Evolutionary conservation across 176 grass and related monocot genomes (phyloP).

Genomic region (Bromus sterilis): DNA sequence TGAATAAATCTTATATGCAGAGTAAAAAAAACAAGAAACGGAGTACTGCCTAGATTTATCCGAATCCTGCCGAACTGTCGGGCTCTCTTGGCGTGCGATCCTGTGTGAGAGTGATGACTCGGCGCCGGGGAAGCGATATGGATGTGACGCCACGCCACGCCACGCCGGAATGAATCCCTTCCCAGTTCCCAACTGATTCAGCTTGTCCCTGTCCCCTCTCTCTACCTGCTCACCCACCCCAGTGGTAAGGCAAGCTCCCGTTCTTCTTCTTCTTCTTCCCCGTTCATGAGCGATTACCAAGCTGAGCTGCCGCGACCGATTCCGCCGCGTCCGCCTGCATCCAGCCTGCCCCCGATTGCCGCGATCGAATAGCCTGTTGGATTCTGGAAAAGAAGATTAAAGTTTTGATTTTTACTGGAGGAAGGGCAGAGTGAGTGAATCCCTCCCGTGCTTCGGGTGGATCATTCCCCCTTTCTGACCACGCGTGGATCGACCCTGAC

Average conservation of each 20-base stretch:
- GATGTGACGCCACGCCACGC: neutral
- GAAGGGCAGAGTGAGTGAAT: neutral
- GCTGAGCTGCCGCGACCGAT: too few relatives aligned
- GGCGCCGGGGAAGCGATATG: constrained; percentile 12
- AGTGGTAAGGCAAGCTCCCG: neutral
- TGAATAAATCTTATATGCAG: too few relatives aligned
- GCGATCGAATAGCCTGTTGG: neutral
- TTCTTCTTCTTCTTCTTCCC: neutral
- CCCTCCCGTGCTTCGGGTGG: too few relatives aligned
- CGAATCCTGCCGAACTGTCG: too few relatives aligned
- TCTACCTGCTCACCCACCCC: neutral
- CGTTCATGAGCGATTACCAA: neutral
- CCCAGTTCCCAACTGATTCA: neutral
- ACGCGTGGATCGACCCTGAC: neutral
- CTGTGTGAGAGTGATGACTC: neutral
- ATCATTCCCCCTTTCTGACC: neutral
- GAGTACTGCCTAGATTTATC: too few relatives aligned
- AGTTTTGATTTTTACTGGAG: too few relatives aligned
- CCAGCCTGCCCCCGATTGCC: too few relatives aligned
- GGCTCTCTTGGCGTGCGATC: neutral
- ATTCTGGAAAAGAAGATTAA: neutral
- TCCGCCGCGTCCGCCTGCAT: too few relatives aligned
- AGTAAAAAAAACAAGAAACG: too few relatives aligned
- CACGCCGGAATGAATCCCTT: neutral
- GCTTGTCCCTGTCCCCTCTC: neutral